A percentile compares a stretch with the other conserved stretches of the same genome.
These are phyloP conservation scores for Lasiodiplodia gonubiensis DNA, from an alignment of 2,329 filamentous ascomycete species.

Conservation along the genomic window DNA sequence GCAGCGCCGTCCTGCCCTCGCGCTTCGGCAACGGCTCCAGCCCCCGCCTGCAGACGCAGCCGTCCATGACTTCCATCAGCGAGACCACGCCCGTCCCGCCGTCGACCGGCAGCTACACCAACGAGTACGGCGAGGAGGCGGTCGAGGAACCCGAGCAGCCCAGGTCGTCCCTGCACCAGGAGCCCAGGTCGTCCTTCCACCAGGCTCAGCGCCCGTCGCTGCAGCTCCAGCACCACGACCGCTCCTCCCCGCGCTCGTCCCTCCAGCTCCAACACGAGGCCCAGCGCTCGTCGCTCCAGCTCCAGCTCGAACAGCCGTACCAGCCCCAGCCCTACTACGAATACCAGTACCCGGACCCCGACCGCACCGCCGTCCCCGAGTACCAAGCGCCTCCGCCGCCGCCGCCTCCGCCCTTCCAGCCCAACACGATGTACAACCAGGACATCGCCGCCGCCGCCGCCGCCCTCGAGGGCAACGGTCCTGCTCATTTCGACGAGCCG, in stretches of 20 bases:
- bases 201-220: no score
- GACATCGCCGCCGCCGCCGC: not conserved
- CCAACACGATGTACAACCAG: no score
- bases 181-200: no score
- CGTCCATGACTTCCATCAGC: not conserved
- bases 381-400: not conserved
- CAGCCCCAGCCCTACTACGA: not conserved
- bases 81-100: not conserved
- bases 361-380: no score
- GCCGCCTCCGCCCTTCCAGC: no score
- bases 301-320: not conserved
- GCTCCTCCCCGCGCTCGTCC: no score
- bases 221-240: no score
- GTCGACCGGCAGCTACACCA: not conserved
- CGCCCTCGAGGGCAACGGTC: not conserved
- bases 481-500: no score
- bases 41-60: conserved; percentile 3
- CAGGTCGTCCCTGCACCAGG: no score
- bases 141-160: not conserved
- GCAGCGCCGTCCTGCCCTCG: not conserved
- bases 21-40: conserved; percentile 1
- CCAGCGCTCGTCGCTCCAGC: not conserved
- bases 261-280: no score
- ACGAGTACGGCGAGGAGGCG: not conserved
- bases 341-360: not conserved